Evolutionary conservation across 805 yeast genomes (phyloP).

Genomic region (Yarrowia hollandica): DNA sequence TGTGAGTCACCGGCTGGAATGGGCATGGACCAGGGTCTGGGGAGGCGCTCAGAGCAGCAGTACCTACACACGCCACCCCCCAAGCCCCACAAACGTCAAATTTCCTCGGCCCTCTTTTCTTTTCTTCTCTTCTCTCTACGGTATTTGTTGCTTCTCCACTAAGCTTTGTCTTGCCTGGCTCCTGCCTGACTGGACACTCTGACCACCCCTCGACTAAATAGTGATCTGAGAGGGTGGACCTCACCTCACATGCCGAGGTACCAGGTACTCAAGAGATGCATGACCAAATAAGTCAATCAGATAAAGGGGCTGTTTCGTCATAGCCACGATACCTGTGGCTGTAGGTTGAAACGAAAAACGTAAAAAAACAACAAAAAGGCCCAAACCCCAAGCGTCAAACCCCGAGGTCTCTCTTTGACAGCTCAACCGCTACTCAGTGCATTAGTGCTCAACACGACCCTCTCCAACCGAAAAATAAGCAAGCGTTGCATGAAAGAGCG

Average conservation of each 20-base stretch:
- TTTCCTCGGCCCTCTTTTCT: background rate
- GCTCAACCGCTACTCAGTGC: constrained; percentile 24
- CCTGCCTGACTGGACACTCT: background rate
- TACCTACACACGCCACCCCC: background rate
- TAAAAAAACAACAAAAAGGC: background rate
- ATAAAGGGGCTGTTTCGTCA: constrained; percentile 20
- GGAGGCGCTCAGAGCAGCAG: no score
- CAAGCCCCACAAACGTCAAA: background rate
- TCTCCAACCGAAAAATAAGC: constrained; percentile 11
- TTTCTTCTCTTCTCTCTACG: background rate
- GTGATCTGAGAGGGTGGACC: background rate
- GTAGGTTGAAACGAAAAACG: no score
- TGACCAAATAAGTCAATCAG: background rate
- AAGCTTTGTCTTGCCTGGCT: background rate
- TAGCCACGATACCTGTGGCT: no score
- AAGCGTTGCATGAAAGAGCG: constrained; percentile 15
- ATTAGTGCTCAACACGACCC: constrained; percentile 22
- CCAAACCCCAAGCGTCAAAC: background rate
- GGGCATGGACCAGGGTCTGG: no score
- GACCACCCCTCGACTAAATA: background rate
- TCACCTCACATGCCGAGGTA: constrained; percentile 17
- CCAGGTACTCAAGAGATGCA: constrained; percentile 1
- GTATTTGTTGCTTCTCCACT: no score
- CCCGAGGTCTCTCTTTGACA: background rate
- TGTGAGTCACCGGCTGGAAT: constrained; percentile 4